Percentiles rank a stretch among this genome's conserved stretches.
phyloP scores from a whole-genome alignment of 1,284 basidiomycete species.

The Ceratobasidium sp. region DNA sequence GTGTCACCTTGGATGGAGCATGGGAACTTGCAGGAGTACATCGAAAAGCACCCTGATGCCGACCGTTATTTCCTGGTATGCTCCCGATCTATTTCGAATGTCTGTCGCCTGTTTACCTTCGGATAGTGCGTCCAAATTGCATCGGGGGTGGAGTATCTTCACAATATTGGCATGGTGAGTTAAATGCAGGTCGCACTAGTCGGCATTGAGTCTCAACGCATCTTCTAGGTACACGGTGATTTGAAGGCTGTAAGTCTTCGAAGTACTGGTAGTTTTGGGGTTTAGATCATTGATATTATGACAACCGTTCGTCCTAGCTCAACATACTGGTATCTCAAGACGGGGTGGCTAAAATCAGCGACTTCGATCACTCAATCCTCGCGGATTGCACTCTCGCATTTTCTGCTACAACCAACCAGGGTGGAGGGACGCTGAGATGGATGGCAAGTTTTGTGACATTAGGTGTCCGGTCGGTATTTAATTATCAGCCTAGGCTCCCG shows the following conservation, averaged over 20 bases:
- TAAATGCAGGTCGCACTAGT: slow-evolving; percentile 53
- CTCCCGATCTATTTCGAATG: neutral
- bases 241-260: slow-evolving; percentile 12
- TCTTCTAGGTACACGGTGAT: slow-evolving; percentile 13
- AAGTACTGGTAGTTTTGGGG: neutral
- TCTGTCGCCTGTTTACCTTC: neutral
- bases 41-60: slow-evolving; percentile 10
- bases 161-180: slow-evolving; percentile 5
- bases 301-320: neutral
- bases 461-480: neutral
- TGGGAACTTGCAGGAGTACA: slow-evolving; percentile 17
- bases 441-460: slow-evolving; percentile 1
- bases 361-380: slow-evolving; percentile 35
- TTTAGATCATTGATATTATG: neutral
- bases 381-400: slow-evolving; percentile 22
- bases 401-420: slow-evolving; percentile 25
- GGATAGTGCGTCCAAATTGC: slow-evolving; percentile 11
- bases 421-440: slow-evolving; percentile 35
- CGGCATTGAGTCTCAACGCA: slow-evolving; percentile 64
- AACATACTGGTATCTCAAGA: slow-evolving; percentile 17
- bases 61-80: slow-evolving; percentile 5
- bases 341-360: slow-evolving; percentile 14
- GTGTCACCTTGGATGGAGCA: slow-evolving; percentile 20
- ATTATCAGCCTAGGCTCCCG: slow-evolving; percentile 6
- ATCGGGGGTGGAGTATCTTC: slow-evolving; percentile 8